These are phyloP conservation scores for Crithidia sp. DNA, from an alignment of 208 protist genomes.

Conservation along the genomic window DNA sequence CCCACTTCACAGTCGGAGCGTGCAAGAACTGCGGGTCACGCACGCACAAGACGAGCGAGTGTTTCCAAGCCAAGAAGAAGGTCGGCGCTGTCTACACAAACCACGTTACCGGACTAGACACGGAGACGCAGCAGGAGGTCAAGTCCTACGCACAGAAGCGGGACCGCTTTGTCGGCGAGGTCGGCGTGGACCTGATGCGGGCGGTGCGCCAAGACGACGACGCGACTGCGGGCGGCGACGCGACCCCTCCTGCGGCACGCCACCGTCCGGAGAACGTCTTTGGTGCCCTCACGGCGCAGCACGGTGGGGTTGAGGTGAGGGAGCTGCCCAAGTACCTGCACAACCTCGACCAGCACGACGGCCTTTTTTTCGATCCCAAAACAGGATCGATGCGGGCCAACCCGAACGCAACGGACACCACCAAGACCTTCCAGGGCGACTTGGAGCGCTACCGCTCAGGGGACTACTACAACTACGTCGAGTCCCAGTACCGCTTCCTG, in stretches of 20 bases:
- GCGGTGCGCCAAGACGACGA: slow-evolving; percentile 25
- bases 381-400: slow-evolving; percentile 90
- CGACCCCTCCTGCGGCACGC: not conserved
- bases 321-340: slow-evolving; percentile 88
- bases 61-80: slow-evolving; percentile 89
- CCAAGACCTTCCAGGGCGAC: slow-evolving; percentile 76
- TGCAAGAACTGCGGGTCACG: slow-evolving; percentile 99
- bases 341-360: slow-evolving; percentile 71
- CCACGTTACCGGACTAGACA: slow-evolving; percentile 66
- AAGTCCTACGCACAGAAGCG: slow-evolving; percentile 75
- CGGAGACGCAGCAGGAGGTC: slow-evolving; percentile 25
- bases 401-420: slow-evolving; percentile 74
- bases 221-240: slow-evolving; percentile 12
- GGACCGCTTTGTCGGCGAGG: slow-evolving; percentile 68
- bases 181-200: slow-evolving; percentile 68
- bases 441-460: slow-evolving; percentile 74
- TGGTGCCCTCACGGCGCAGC: slow-evolving; percentile 55
- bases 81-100: slow-evolving; percentile 75
- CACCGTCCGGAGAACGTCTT: slow-evolving; percentile 50
- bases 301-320: slow-evolving; percentile 78
- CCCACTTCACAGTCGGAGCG: slow-evolving; percentile 95
- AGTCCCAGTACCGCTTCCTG: slow-evolving; percentile 81
- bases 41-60: slow-evolving; percentile 97
- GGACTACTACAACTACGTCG: slow-evolving; percentile 82
- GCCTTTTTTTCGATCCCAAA: slow-evolving; percentile 82